These are phyloP conservation scores for Phycomyces nitens DNA, from an alignment of 192 early-diverging fungal species.

Conservation along the genomic window DNA sequence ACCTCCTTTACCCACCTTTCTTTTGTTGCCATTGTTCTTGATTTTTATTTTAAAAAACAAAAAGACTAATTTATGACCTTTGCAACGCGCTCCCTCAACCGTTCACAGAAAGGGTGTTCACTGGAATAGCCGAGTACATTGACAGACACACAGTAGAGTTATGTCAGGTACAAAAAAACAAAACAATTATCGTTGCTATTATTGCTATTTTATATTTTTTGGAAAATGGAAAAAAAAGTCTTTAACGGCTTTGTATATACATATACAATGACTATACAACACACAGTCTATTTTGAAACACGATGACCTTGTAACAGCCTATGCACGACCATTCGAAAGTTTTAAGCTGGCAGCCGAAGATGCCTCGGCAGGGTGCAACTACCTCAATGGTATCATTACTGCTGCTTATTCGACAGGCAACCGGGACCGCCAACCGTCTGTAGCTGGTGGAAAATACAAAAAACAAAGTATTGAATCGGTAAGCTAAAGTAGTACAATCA, in stretches of 20 bases:
- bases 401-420: conserved; percentile 26
- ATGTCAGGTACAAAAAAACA: conserved; percentile 42
- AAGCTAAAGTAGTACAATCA: conserved; percentile 6
- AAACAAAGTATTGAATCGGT: conserved; percentile 67
- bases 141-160: conserved; percentile 50
- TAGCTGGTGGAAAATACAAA: conserved; percentile 46
- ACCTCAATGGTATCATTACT: conserved; percentile 62
- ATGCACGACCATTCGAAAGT: conserved; percentile 62
- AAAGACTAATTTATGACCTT: conserved; percentile 72
- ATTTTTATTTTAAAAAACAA: neutral
- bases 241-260: neutral
- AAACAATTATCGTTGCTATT: neutral
- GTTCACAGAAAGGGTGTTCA: conserved; percentile 62
- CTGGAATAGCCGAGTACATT: conserved; percentile 63
- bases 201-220: neutral
- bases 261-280: neutral
- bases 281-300: conserved; percentile 54
- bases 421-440: conserved; percentile 39
- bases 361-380: conserved; percentile 62
- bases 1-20: no score
- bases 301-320: conserved; percentile 67
- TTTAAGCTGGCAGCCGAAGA: conserved; percentile 60
- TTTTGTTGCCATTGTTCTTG: neutral
- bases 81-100: conserved; percentile 74
- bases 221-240: neutral